A percentile compares a stretch with the other conserved stretches of the same genome.
Evolutionary conservation across 164 flowering plant genomes (phyloP).

Genomic region (Annona cherimola): DNA sequence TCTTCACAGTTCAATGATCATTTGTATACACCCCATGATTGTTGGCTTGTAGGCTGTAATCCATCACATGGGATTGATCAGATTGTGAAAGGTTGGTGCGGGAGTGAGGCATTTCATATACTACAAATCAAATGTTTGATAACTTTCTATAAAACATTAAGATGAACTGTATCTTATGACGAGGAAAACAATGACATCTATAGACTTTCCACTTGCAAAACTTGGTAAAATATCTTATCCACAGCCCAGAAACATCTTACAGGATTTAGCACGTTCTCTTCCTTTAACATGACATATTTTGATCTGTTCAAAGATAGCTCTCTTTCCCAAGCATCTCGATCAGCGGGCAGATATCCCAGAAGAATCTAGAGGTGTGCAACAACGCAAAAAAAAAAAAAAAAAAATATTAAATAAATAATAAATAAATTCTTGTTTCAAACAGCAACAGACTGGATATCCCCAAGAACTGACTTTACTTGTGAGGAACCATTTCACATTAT

Average conservation of each 20-base stretch:
- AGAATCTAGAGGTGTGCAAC: slow-evolving; percentile 4
- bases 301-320: slow-evolving; percentile 12
- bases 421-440: neutral
- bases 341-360: slow-evolving; percentile 15
- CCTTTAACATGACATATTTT: slow-evolving; percentile 15
- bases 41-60: too few species aligned
- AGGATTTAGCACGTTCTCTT: slow-evolving; percentile 12
- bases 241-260: slow-evolving; percentile 7
- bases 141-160: neutral
- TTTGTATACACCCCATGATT: too few species aligned
- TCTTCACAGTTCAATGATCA: too few species aligned
- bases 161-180: neutral
- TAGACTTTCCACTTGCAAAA: neutral
- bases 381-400: neutral
- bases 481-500: neutral
- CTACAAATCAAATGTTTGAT: neutral
- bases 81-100: too few species aligned
- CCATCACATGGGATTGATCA: too few species aligned
- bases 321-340: slow-evolving; percentile 10
- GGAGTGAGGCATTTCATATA: too few species aligned
- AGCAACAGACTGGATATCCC: too few species aligned
- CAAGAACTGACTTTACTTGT: too few species aligned
- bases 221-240: neutral
- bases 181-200: neutral
- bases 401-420: neutral